phyloP scores from a whole-genome alignment of 2,329 filamentous ascomycete genomes.

The Hypoxylon sp. region DNA sequence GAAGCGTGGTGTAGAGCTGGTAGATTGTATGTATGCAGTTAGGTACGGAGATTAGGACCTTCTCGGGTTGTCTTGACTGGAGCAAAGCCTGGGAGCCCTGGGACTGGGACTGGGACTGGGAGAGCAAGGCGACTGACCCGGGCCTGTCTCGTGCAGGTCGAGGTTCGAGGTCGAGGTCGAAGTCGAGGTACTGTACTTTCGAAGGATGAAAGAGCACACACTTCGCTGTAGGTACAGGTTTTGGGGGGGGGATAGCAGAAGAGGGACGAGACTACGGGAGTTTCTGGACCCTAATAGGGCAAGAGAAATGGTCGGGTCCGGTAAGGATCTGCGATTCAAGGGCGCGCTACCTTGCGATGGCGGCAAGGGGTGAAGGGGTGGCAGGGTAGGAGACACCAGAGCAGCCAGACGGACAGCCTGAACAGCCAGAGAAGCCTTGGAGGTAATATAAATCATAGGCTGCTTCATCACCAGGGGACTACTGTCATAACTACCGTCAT shows the following conservation, averaged over 20 bases:
- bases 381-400: constrained; percentile 25
- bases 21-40: constrained; percentile 10
- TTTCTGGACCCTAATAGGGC: constrained; percentile 42
- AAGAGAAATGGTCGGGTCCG: constrained; percentile 38
- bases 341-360: constrained; percentile 43
- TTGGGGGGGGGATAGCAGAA: constrained; percentile 34
- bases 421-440: too few relatives aligned
- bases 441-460: constrained; percentile 24
- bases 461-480: constrained; percentile 19
- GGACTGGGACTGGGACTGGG: too few relatives aligned
- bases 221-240: constrained; percentile 16
- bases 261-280: constrained; percentile 37
- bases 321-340: constrained; percentile 45
- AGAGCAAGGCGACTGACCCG: constrained; percentile 26
- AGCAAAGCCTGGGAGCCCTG: too few relatives aligned
- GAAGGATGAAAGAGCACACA: constrained; percentile 24
- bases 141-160: constrained; percentile 19
- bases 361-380: constrained; percentile 35
- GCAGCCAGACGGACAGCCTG: too few relatives aligned
- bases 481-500: constrained; percentile 3
- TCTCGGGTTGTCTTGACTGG: constrained; percentile 36
- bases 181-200: too few relatives aligned
- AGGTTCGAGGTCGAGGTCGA: too few relatives aligned
- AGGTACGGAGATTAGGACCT: constrained; percentile 17
- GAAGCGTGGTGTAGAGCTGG: too few relatives aligned